phyloP scores from a whole-genome alignment of 176 grass and related monocot species.

The Phoenix dactylifera region DNA sequence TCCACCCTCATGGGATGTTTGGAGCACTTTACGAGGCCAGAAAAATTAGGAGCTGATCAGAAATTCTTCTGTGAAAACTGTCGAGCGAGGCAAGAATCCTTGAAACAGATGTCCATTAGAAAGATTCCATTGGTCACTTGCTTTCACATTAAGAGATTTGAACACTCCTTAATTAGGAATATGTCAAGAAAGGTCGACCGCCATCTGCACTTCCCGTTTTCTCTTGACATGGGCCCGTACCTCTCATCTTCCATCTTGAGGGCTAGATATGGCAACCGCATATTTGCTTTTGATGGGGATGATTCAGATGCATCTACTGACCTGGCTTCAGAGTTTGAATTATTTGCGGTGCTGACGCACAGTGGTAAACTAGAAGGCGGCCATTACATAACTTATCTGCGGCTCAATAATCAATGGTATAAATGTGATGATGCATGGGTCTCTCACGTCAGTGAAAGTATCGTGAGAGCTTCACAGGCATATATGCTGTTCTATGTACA shows the following conservation, averaged over 20 bases:
- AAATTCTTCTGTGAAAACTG: slow-evolving; percentile 91
- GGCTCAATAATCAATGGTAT: slow-evolving; percentile 83
- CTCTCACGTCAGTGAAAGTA: slow-evolving; percentile 71
- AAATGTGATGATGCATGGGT: slow-evolving; percentile 98
- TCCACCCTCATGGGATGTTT: slow-evolving; percentile 84
- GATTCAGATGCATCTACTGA: slow-evolving; percentile 47
- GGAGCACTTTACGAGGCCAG: slow-evolving; percentile 84
- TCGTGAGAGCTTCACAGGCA: slow-evolving; percentile 70
- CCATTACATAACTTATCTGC: slow-evolving; percentile 85
- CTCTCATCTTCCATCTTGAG: slow-evolving; percentile 84
- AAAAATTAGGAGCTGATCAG: slow-evolving; percentile 86
- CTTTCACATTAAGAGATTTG: slow-evolving; percentile 97
- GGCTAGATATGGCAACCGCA: slow-evolving; percentile 72
- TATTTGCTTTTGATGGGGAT: slow-evolving; percentile 57
- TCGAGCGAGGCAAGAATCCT: slow-evolving; percentile 76
- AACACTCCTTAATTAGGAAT: slow-evolving; percentile 70
- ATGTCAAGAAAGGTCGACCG: slow-evolving; percentile 80
- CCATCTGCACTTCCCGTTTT: slow-evolving; percentile 84
- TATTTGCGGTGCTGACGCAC: slow-evolving; percentile 84
- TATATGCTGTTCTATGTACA: slow-evolving; percentile 99
- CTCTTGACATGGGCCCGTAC: slow-evolving; percentile 80
- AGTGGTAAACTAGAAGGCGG: slow-evolving; percentile 81
- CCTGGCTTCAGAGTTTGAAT: slow-evolving; percentile 66
- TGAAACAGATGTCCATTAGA: slow-evolving; percentile 98
- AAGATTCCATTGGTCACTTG: slow-evolving; percentile 86